These are phyloP conservation scores for Silene vulgaris DNA, from an alignment of 179 eudicot species.

Conservation along the genomic window DNA sequence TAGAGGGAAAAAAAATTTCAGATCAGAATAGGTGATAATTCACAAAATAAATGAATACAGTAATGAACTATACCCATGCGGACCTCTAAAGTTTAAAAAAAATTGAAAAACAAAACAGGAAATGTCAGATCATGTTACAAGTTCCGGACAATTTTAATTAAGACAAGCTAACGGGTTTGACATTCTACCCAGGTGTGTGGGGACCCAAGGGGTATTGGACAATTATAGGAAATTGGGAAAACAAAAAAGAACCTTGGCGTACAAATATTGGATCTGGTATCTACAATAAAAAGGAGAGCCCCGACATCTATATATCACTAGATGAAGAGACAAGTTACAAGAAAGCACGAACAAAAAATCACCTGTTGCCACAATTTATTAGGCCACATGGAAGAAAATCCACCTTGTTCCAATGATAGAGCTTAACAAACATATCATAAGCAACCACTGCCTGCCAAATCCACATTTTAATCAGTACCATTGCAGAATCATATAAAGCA, in stretches of 20 bases:
- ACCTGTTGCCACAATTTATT: constrained; percentile 87
- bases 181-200: neutral
- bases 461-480: constrained; percentile 16
- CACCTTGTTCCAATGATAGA: constrained; percentile 74
- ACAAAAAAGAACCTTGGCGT: neutral
- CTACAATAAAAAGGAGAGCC: neutral
- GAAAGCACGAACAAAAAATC: constrained; percentile 8
- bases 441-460: constrained; percentile 59
- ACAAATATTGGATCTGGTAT: neutral
- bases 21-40: constrained; percentile 9
- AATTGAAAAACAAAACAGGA: neutral
- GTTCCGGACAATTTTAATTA: neutral
- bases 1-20: constrained; percentile 26
- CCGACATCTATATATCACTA: neutral
- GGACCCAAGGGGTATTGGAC: neutral
- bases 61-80: neutral
- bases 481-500: constrained; percentile 1
- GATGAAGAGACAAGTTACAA: constrained; percentile 1
- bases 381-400: constrained; percentile 75
- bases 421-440: constrained; percentile 75
- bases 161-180: neutral
- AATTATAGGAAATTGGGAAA: neutral
- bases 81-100: neutral
- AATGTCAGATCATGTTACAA: neutral
- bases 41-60: neutral